Percentiles rank a stretch among this genome's conserved stretches.
phyloP scores from a whole-genome alignment of 805 yeast genomes.

The Cyberlindnera maclurae region DNA sequence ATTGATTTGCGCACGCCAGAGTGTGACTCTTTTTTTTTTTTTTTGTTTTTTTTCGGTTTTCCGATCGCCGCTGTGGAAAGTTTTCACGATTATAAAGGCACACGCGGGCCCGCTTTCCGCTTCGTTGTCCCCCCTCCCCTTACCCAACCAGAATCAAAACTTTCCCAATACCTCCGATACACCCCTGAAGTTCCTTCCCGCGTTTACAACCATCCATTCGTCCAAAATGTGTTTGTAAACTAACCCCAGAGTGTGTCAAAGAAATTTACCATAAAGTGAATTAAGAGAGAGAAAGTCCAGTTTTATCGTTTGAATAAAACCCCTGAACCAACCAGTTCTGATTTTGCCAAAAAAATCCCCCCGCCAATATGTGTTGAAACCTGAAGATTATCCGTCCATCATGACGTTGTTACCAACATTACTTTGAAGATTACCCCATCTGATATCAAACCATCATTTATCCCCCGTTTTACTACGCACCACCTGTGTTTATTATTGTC shows the following conservation, averaged over 20 bases:
- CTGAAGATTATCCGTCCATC: slow-evolving; percentile 21
- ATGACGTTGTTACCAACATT: slow-evolving; percentile 18
- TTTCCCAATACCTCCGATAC: slow-evolving; percentile 15
- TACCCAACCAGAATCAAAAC: neutral
- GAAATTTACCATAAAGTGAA: slow-evolving; percentile 4
- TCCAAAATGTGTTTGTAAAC: slow-evolving; percentile 23
- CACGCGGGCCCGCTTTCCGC: neutral
- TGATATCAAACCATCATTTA: slow-evolving; percentile 2
- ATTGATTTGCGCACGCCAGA: neutral
- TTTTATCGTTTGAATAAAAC: slow-evolving; percentile 1
- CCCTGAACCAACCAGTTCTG: slow-evolving; percentile 4
- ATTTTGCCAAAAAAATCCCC: slow-evolving; percentile 10
- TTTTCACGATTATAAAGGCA: neutral
- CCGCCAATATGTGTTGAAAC: slow-evolving; percentile 18
- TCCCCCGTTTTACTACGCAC: slow-evolving; percentile 2
- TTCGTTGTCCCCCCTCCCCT: neutral
- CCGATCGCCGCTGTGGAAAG: neutral
- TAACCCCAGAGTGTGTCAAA: slow-evolving; percentile 7
- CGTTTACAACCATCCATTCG: slow-evolving; percentile 1
- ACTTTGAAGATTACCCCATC: neutral
- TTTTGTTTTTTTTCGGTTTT: neutral
- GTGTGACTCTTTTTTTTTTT: neutral
- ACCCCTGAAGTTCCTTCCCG: slow-evolving; percentile 1
- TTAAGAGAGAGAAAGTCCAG: slow-evolving; percentile 1
- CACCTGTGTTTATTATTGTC: too few species aligned